Evolutionary conservation across 2,329 filamentous ascomycete species (phyloP).

Genomic region (Alternaria brassicicola): DNA sequence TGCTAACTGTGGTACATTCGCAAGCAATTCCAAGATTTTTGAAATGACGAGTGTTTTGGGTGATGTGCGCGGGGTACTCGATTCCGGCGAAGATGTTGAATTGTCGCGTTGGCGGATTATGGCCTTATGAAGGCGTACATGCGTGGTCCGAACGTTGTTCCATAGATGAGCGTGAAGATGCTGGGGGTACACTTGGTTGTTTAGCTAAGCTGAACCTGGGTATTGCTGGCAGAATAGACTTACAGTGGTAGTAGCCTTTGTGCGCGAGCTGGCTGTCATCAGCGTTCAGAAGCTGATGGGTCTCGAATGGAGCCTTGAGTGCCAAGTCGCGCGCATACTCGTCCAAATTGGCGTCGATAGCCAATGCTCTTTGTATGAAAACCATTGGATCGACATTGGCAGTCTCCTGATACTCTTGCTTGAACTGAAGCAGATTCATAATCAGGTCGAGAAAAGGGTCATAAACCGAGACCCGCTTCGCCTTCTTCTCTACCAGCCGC

Average conservation of each 20-base stretch:
- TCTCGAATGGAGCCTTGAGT: slow-evolving; percentile 14
- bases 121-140: slow-evolving; percentile 32
- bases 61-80: slow-evolving; percentile 9
- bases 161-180: slow-evolving; percentile 32
- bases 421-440: slow-evolving; percentile 24
- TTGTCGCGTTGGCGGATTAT: slow-evolving; percentile 24
- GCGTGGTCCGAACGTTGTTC: slow-evolving; percentile 34
- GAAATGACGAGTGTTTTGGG: slow-evolving; percentile 20
- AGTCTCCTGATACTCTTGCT: slow-evolving; percentile 11
- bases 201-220: background rate
- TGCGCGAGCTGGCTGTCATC: slow-evolving; percentile 20
- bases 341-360: slow-evolving; percentile 22
- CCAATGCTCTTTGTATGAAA: slow-evolving; percentile 19
- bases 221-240: background rate
- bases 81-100: background rate
- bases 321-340: slow-evolving; percentile 24
- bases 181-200: slow-evolving; percentile 20
- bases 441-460: slow-evolving; percentile 28
- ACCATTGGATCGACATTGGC: background rate
- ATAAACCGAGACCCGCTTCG: slow-evolving; percentile 15
- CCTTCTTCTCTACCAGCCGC: slow-evolving; percentile 12
- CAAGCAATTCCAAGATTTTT: slow-evolving; percentile 30
- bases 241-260: slow-evolving; percentile 30
- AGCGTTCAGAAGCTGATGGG: slow-evolving; percentile 6
- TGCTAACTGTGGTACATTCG: slow-evolving; percentile 34